Base-by-base conservation (phyloP, 371 early-diverging fungal species). In the Mortierella sp. region DNA sequence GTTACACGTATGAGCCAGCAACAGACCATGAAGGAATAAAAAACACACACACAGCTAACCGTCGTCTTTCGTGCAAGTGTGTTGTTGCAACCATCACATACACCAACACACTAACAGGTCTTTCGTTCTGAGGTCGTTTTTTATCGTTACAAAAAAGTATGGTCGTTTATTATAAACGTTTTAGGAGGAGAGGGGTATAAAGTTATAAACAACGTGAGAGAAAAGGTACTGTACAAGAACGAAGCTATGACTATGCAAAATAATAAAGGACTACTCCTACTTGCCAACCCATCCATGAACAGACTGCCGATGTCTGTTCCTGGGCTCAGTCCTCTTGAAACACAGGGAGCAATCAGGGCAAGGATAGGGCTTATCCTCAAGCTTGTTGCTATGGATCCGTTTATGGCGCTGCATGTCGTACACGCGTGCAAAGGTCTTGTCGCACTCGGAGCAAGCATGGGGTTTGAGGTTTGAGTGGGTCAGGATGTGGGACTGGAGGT, bases 401-500 rank as follows among this genome's bases (percentile, higher is more conserved):
- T 35, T 72, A 12, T 72, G 72, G 32, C 72, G 72, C 8, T 72
- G 48, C 35, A 72, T 46, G 27, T 72, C 72, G 4, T 72, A 51
- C 10, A 49, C 44, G 1, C 72, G 72, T 2, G 72, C 46, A 29
- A 72, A 72, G 5, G 38, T 51, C 35, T 51, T 46, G 24, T 29
- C 32, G 12, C 72, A 72, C 14, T 49, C 38, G 12, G 46, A 35
- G 35, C 72, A 72, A 8, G 35, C 24, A 35, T 72, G 24, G 18
- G 35, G 51, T 14, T 51, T 72, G 24, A 72, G 51, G 38, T 46
- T 72, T 18, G 27, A 16, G 60, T 75, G 75, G 46, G 56, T 58
- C 48, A 46, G 43, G 65, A 75, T 46, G 32, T 75, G 75, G 6
- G 75, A 56, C 8, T 75, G 56, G 46, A 75, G 75, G 48, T 75